phyloP scores from a whole-genome alignment of 2,329 filamentous ascomycete genomes.

The Xylaria sp. region DNA sequence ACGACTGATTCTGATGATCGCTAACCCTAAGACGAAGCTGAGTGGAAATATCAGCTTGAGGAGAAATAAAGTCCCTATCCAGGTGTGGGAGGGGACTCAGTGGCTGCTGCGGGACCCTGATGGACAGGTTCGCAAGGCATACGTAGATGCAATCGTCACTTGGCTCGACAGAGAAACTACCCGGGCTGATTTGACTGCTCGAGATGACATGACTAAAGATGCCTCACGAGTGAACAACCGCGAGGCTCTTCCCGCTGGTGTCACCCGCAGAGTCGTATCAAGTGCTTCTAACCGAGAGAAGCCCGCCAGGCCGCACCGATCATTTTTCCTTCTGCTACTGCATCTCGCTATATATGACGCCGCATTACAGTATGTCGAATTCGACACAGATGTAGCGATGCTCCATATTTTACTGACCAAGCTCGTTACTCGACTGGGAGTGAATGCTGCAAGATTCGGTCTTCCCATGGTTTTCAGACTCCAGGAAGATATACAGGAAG shows the following conservation, averaged over 20 bases:
- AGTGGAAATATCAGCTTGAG: conserved; percentile 71
- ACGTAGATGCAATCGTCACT: conserved; percentile 82
- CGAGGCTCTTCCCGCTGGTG: conserved; percentile 55
- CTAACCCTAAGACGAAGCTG: conserved; percentile 73
- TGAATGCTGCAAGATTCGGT: conserved; percentile 82
- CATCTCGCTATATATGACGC: conserved; percentile 93
- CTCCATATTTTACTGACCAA: conserved; percentile 81
- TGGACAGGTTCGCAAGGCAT: conserved; percentile 82
- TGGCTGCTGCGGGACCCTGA: conserved; percentile 88
- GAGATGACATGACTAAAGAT: conserved; percentile 64
- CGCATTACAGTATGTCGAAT: conserved; percentile 76
- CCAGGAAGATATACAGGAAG: conserved; percentile 81
- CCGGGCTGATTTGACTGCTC: conserved; percentile 70
- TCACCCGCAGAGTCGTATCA: conserved; percentile 73
- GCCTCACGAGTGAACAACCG: conserved; percentile 56
- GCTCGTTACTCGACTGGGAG: conserved; percentile 79
- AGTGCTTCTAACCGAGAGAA: conserved; percentile 73
- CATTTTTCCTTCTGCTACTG: conserved; percentile 82
- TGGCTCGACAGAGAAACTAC: conserved; percentile 88
- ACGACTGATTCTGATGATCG: conserved; percentile 83
- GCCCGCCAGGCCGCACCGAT: conserved; percentile 62
- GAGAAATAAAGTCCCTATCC: conserved; percentile 79
- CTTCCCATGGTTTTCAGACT: conserved; percentile 90
- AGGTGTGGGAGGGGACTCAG: conserved; percentile 96
- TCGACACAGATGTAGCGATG: conserved; percentile 78